Base-by-base conservation (phyloP, 2,329 filamentous ascomycete genomes). In the Exophiala mesophila region DNA sequence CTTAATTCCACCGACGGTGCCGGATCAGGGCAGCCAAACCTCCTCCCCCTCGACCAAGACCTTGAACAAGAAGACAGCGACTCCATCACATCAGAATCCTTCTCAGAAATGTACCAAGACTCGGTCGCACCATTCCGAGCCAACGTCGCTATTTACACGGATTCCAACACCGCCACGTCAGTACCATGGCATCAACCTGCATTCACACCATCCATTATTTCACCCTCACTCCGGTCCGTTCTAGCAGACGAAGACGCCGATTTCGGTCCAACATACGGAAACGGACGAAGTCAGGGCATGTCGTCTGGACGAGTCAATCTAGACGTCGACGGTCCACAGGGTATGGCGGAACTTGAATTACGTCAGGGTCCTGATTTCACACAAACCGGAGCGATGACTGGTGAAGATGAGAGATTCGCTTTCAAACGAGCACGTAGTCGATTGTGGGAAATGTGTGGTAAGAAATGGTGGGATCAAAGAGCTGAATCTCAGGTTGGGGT, bases 361-460 rank as follows among this genome's bases (percentile, higher is more conserved):
- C 32, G 45, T 10, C 33, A 44, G 24, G 56, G 62, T 2, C 69
- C 68, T 0, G 76, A 90, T 57, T 92, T 90, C 57, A 76, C 71
- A 36, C 79, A 82, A 50, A 74, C 81, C 0, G 68, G 72, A 8
- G 78, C 76, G 0, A 84, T 90, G 56, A 89, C 83, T 0, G 86
- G 86, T 9, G 83, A 89, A 59, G 86, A 90, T 60, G 85, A 90
- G 61, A 72, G 78, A 9, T 92, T 92, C 59, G 85, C 85, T 0
- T 89, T 88, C 55, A 86, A 86, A 62, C 73, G 86, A 17, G 86
- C 85, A 2, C 72, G 78, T 31, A 86, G 82, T 52, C 70, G 86
- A n/a, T 66, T 92, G 3, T 92, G 85, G 85, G 85, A 92, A 64
- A 78, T 92, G 59, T 90, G 85, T 61, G 78, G 83, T 13, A 71